Percentiles rank a stretch among this genome's conserved stretches.
phyloP scores from a whole-genome alignment of 2,329 filamentous ascomycete genomes.

The Fusarium brevicatenulatum region DNA sequence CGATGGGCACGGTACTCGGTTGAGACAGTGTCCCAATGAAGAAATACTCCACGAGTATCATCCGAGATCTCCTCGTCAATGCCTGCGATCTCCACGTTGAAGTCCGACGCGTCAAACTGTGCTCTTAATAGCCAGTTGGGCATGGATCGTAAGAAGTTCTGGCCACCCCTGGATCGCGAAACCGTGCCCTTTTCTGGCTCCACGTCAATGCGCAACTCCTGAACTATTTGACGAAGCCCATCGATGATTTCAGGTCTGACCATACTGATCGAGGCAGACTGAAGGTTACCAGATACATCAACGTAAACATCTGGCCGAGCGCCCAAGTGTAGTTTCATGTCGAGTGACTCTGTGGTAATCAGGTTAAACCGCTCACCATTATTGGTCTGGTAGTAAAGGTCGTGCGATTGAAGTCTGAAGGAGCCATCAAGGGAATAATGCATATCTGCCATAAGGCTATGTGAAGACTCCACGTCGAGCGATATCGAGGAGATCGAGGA shows the following conservation, averaged over 20 bases:
- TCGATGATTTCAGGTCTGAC: conserved; percentile 92
- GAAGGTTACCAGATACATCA: conserved; percentile 79
- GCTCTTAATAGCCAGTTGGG: conserved; percentile 88
- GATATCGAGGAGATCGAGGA: conserved; percentile 95
- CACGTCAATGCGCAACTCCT: conserved; percentile 79
- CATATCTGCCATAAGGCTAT: conserved; percentile 82
- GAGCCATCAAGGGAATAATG: conserved; percentile 89
- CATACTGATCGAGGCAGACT: conserved; percentile 90
- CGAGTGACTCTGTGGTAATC: conserved; percentile 86
- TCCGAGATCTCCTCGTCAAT: conserved; percentile 85
- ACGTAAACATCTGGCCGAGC: conserved; percentile 89
- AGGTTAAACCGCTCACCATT: conserved; percentile 85
- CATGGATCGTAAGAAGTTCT: conserved; percentile 79
- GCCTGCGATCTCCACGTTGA: conserved; percentile 90
- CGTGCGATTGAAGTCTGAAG: conserved; percentile 84
- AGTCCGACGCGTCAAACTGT: conserved; percentile 86
- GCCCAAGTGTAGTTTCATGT: conserved; percentile 85
- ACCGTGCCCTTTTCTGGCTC: conserved; percentile 66
- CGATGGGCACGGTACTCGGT: conserved; percentile 89
- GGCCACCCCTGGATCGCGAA: conserved; percentile 61
- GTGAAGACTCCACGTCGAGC: conserved; percentile 93
- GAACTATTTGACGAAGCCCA: conserved; percentile 89
- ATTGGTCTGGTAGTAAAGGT: conserved; percentile 93
- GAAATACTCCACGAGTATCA: conserved; percentile 81
- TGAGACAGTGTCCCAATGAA: conserved; percentile 89